These are phyloP conservation scores for Proliferodiscus dingleyae DNA, from an alignment of 2,329 filamentous ascomycete genomes.

Conservation along the genomic window DNA sequence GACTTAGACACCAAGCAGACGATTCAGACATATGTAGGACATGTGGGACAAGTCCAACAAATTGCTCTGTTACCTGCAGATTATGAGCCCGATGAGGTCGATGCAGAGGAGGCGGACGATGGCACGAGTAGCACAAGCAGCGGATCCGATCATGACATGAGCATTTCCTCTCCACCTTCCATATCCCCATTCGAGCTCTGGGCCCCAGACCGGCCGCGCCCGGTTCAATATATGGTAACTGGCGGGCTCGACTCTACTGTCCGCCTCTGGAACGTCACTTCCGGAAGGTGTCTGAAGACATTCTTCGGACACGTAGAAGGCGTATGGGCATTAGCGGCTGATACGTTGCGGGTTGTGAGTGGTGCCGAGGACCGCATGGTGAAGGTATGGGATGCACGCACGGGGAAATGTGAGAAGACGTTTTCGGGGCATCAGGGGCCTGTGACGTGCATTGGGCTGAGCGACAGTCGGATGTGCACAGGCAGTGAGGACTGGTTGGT, in stretches of 20 bases:
- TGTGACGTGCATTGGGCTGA: constrained; percentile 88
- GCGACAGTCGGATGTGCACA: constrained; percentile 83
- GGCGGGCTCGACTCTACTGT: constrained; percentile 89
- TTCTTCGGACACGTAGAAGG: constrained; percentile 98
- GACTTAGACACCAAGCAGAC: constrained; percentile 80
- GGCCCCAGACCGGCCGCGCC: constrained; percentile 61
- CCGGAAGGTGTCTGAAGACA: constrained; percentile 77
- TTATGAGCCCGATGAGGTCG: constrained; percentile 79
- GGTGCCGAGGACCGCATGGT: constrained; percentile 92
- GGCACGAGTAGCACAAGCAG: constrained; percentile 33
- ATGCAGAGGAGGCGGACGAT: constrained; percentile 52
- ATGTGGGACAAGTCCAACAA: constrained; percentile 94
- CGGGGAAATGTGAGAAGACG: constrained; percentile 86
- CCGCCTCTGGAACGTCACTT: constrained; percentile 83
- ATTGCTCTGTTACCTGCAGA: constrained; percentile 78
- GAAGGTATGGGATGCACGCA: constrained; percentile 91
- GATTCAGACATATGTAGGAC: constrained; percentile 74
- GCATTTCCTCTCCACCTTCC: constrained; percentile 7
- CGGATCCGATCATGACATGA: constrained; percentile 7
- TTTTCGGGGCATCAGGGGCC: constrained; percentile 88
- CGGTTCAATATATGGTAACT: constrained; percentile 88
- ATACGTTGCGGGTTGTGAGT: constrained; percentile 81
- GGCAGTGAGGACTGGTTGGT: constrained; percentile 93
- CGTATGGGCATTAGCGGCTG: constrained; percentile 87
- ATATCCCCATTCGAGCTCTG: constrained; percentile 44